Percentiles rank a stretch among this genome's conserved stretches.
Conservation (phyloP, 2,329 filamentous ascomycete species). For the Diplodia mutila region DNA sequence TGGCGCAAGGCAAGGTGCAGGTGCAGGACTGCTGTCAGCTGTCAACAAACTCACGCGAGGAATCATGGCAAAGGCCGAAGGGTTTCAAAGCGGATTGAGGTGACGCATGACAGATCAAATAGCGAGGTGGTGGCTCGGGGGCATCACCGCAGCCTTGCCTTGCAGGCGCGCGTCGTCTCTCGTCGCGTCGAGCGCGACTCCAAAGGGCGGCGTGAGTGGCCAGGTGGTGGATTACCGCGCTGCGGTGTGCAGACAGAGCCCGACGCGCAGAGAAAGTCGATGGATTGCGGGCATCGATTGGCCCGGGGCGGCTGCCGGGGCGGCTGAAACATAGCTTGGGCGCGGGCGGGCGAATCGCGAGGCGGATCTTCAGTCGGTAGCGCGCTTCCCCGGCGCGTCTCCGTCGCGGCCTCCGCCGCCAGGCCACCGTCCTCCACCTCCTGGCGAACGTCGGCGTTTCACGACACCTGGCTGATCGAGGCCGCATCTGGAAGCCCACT, state of each 20-base stretch:
- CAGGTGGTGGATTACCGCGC: too few relatives aligned
- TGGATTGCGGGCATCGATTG: neutral
- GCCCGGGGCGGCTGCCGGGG: neutral
- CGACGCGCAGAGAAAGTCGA: neutral
- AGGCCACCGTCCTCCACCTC: neutral
- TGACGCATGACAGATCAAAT: slow-evolving; percentile 2
- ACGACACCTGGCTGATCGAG: slow-evolving; percentile 7
- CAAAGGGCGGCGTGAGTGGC: too few relatives aligned
- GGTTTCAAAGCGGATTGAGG: neutral
- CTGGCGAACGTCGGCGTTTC: slow-evolving; percentile 13
- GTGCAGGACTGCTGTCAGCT: neutral
- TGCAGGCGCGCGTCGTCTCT: neutral
- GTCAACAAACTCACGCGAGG: neutral
- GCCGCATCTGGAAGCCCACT: neutral
- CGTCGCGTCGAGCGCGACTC: too few relatives aligned
- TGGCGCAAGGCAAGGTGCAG: slow-evolving; percentile 14
- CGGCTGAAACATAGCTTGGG: slow-evolving; percentile 12
- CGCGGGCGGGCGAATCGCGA: neutral
- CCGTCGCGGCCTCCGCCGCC: neutral
- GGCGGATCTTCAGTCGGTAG: neutral
- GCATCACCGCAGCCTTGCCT: neutral
- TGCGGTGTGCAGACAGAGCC: neutral
- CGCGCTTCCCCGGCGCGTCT: slow-evolving; percentile 5
- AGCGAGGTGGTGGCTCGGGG: neutral
- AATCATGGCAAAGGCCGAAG: neutral